A percentile compares a stretch with the other conserved stretches of the same genome.
phyloP scores from a whole-genome alignment of 768 basidiomycete genomes.

The Naganishia vaughanmartiniae region DNA sequence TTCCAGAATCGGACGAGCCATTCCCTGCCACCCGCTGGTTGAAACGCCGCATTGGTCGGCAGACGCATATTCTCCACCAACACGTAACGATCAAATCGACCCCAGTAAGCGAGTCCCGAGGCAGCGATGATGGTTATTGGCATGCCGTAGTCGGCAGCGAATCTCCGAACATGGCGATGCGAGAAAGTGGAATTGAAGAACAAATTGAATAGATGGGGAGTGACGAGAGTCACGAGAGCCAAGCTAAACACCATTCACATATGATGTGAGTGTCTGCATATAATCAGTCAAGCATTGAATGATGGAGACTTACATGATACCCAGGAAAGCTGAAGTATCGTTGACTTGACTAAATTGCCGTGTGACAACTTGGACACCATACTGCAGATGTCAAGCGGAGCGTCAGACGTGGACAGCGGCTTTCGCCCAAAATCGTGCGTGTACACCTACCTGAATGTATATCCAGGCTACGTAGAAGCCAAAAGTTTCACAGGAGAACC shows the following conservation, averaged over 20 bases:
- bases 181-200: conserved; percentile 66
- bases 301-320: conserved; percentile 43
- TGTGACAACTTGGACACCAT: conserved; percentile 78
- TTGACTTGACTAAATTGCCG: conserved; percentile 61
- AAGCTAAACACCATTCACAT: conserved; percentile 65
- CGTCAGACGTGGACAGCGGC: neutral
- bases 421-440: neutral
- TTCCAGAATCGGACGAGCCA: conserved; percentile 92
- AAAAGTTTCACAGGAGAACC: conserved; percentile 87
- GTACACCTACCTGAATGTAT: conserved; percentile 32
- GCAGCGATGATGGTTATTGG: conserved; percentile 74
- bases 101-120: conserved; percentile 83
- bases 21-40: conserved; percentile 64
- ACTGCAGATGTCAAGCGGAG: conserved; percentile 61
- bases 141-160: conserved; percentile 86
- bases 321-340: conserved; percentile 41
- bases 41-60: conserved; percentile 67
- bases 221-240: conserved; percentile 71
- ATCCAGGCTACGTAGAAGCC: conserved; percentile 89
- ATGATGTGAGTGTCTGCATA: conserved; percentile 37
- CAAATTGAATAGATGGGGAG: conserved; percentile 70
- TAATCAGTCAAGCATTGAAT: neutral
- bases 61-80: conserved; percentile 57
- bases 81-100: conserved; percentile 62
- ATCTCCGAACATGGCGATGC: conserved; percentile 69